Conservation (phyloP, 257 asterid species). For the Parsonsia alboflavescens region DNA sequence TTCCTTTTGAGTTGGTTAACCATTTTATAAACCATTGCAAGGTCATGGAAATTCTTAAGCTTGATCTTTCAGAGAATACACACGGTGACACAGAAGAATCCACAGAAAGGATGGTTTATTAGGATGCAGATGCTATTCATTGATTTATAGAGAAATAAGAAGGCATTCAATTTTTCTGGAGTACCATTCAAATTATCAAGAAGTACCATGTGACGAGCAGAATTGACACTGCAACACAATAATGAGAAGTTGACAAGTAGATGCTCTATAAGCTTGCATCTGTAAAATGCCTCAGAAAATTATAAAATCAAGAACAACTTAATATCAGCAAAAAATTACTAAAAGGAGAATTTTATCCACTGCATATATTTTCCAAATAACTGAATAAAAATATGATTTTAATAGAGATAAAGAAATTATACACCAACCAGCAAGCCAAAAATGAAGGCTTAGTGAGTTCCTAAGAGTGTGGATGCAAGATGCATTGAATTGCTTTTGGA, state of each 20-base stretch:
- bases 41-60: not conserved
- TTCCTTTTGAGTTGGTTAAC: not conserved
- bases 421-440: conserved; percentile 3
- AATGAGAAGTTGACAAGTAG: not conserved
- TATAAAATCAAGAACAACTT: not conserved
- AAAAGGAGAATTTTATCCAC: not conserved
- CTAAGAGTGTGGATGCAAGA: conserved; percentile 1
- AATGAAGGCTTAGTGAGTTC: conserved; percentile 5
- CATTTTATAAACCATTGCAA: not conserved
- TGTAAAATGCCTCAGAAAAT: conserved; percentile 2
- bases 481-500: not conserved
- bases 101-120: conserved; percentile 4
- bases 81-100: not conserved
- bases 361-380: not conserved
- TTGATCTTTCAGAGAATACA: not conserved
- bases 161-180: not conserved
- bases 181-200: not conserved
- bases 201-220: not conserved
- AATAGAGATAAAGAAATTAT: conserved; percentile 8
- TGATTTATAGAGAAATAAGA: not conserved
- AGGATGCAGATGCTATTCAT: not conserved
- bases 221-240: not conserved
- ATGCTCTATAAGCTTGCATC: not conserved
- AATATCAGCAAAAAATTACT: not conserved
- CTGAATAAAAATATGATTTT: not conserved